Evolutionary conservation across 148 eudicot genomes (phyloP).

Genomic region (Rhododendron williamsianum): DNA sequence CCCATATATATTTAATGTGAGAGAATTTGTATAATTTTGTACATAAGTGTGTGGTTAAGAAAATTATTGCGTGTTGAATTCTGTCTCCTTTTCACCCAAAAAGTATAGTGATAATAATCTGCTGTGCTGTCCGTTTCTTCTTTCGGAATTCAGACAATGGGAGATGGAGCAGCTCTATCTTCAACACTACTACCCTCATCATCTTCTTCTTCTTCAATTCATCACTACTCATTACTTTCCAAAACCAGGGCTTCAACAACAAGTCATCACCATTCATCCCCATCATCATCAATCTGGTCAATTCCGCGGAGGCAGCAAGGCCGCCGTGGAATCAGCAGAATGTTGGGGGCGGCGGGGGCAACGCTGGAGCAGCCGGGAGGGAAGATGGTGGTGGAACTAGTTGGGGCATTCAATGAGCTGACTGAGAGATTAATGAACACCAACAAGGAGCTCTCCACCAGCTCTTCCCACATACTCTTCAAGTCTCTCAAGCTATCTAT

Average conservation of each 20-base stretch:
- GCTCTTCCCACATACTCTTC: slow-evolving; percentile 61
- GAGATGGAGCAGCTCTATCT: neutral
- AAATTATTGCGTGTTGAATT: no score
- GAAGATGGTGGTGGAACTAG: slow-evolving; percentile 87
- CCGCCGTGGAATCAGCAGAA: slow-evolving; percentile 4
- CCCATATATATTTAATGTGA: no score
- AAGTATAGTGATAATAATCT: neutral
- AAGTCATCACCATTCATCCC: neutral
- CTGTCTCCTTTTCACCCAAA: no score
- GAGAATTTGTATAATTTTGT: no score
- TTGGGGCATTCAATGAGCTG: slow-evolving; percentile 73
- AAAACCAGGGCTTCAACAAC: slow-evolving; percentile 6
- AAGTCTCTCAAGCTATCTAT: slow-evolving; percentile 68
- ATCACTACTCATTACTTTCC: slow-evolving; percentile 9
- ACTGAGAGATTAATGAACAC: slow-evolving; percentile 55
- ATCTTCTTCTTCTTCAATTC: neutral
- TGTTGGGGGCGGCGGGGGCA: neutral
- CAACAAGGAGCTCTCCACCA: slow-evolving; percentile 28
- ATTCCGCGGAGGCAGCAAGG: neutral
- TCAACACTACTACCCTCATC: neutral
- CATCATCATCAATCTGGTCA: no score
- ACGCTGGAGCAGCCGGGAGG: slow-evolving; percentile 74
- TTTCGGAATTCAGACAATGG: neutral
- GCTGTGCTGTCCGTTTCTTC: neutral
- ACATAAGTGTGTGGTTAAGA: no score